Evolutionary conservation across 257 asterid species (phyloP), one percentile per base, ranked within the genome.

Genomic region (Penstemon eatonii): DNA sequence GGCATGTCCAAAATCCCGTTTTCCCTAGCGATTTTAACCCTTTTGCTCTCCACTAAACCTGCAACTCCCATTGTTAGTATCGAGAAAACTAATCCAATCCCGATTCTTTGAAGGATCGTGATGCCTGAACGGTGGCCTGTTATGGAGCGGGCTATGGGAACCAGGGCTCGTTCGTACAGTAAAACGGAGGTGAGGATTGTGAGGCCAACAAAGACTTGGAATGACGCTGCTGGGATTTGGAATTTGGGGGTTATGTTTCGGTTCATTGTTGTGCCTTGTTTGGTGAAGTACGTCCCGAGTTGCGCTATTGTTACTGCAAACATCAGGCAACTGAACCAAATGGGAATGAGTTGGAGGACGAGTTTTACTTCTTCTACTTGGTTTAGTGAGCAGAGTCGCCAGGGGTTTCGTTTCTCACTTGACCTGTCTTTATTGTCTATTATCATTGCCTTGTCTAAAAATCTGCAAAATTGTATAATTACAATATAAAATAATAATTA

Each of bases 291-390:
- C 15, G 93, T 84, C 72, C 85, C 54, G 4, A 68, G 71, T 53
- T 86, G 93, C 7, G 93, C 83, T 11, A 74, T 78, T 11, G 63
- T 81, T 3, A 80, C 70, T 4, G 88, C 84, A 55, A 82, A 87
- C 76, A 75, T 75, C 9, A 79, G 71, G 78, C 85, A 87, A 44
- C 70, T 58, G 43, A 84, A 39, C 94, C 94, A 87, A 41, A 87
- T 73, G 36, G 94, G 94, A 39, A 84, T 50, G 49, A 87, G 83
- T 25, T 84, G 88, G 75, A 84, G 70, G 7, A 87, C 76, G 3
- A 82, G 88, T 66, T 87, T 87, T 0, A 82, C 82, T 80, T 87
- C 94, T 57, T 87, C 90, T 0, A 84, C 88, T 70, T 84, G 90
- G 72, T 66, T 76, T 4, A 58, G 37, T 0, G 85, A 55, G 80